These are phyloP conservation scores for Tolypocladium endophyticum DNA, from an alignment of 2,329 filamentous ascomycete genomes.

Conservation along the genomic window DNA sequence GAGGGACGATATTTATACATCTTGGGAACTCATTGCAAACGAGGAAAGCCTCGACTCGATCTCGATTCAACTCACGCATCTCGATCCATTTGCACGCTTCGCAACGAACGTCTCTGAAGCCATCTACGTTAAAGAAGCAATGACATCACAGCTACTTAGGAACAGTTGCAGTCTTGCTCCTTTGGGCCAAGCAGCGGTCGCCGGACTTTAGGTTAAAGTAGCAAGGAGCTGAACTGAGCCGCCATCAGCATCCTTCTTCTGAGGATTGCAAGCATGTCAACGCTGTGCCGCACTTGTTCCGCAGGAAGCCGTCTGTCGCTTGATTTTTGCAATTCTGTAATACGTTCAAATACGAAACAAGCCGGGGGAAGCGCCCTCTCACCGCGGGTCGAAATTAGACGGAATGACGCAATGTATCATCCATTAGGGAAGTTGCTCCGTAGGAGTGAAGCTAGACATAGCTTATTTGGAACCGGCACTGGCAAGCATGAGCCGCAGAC, in stretches of 20 bases:
- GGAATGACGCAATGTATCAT: background rate
- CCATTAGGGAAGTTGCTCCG: background rate
- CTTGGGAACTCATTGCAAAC: background rate
- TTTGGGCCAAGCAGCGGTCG: background rate
- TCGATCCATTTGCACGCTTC: background rate
- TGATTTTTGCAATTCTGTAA: background rate
- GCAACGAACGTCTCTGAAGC: background rate
- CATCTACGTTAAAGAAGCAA: background rate
- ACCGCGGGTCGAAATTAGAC: background rate
- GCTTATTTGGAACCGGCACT: background rate
- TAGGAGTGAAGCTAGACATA: background rate
- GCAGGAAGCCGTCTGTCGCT: background rate
- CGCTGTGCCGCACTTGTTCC: background rate
- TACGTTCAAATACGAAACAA: background rate
- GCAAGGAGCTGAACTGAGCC: background rate
- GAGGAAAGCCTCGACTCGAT: background rate
- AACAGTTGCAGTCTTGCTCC: background rate
- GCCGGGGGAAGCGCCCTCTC: no score
- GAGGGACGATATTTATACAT: background rate
- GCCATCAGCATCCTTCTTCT: background rate
- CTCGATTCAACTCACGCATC: background rate
- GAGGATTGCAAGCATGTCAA: background rate
- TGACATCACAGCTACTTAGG: background rate
- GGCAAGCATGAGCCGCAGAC: background rate
- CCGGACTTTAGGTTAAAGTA: background rate